phyloP scores from a whole-genome alignment of 805 yeast genomes.

The Ogataea trehalophila region DNA sequence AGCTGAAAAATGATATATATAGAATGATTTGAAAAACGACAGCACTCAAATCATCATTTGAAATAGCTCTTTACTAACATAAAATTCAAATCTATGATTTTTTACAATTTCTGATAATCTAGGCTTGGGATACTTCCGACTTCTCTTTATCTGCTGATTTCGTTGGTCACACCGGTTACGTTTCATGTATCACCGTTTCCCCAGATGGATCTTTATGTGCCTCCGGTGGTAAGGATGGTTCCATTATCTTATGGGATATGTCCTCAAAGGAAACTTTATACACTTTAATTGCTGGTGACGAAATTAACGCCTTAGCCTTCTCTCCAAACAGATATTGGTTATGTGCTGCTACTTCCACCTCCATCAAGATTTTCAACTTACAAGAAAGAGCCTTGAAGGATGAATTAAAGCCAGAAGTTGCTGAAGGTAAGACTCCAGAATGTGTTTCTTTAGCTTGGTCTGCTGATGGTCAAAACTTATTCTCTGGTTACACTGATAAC shows the following conservation, averaged over 20 bases:
- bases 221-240: constrained; percentile 99
- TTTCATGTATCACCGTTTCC: constrained; percentile 92
- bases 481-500: constrained; percentile 99
- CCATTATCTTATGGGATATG: constrained; percentile 97
- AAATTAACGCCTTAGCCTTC: constrained; percentile 97
- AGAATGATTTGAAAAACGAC: not conserved
- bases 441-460: constrained; percentile 99
- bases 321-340: constrained; percentile 99
- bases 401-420: constrained; percentile 97
- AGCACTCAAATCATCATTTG: not conserved
- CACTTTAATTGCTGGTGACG: constrained; percentile 93
- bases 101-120: constrained; percentile 14
- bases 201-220: constrained; percentile 99
- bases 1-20: not conserved
- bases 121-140: constrained; percentile 93
- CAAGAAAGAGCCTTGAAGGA: constrained; percentile 92
- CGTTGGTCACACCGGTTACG: constrained; percentile 99
- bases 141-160: constrained; percentile 82
- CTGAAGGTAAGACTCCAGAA: constrained; percentile 96
- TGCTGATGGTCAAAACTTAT: constrained; percentile 98
- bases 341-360: constrained; percentile 98
- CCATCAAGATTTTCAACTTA: constrained; percentile 97
- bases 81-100: not conserved
- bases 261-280: constrained; percentile 78
- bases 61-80: not conserved